phyloP scores from a whole-genome alignment of 306 rosid genomes.

The Erythrophleum fordii region DNA sequence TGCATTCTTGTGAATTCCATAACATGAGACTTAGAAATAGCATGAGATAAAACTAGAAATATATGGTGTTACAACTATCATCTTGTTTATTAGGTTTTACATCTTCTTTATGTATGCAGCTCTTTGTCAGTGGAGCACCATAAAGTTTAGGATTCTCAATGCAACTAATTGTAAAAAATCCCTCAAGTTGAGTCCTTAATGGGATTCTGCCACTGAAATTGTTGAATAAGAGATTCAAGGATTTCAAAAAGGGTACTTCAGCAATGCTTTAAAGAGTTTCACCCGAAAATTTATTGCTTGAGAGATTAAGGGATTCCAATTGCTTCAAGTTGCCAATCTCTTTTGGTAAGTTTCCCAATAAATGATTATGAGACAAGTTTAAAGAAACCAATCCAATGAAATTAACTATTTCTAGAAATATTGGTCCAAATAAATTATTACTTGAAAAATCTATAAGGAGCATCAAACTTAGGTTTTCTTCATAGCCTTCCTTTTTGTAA shows the following conservation, averaged over 20 bases:
- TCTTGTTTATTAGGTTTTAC: neutral
- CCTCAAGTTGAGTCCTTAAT: too few species aligned
- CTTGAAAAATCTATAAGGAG: neutral
- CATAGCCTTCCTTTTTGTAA: neutral
- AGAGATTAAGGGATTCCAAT: constrained; percentile 32
- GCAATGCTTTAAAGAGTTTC: constrained; percentile 25
- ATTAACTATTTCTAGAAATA: too few species aligned
- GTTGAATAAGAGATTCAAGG: neutral
- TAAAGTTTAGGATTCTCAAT: neutral
- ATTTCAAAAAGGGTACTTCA: neutral
- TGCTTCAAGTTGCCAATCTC: constrained; percentile 19
- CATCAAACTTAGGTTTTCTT: neutral
- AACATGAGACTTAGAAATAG: too few species aligned
- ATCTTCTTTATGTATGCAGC: neutral
- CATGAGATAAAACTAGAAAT: too few species aligned
- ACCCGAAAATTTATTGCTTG: constrained; percentile 29
- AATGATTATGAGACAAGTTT: constrained; percentile 15
- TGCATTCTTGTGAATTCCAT: too few species aligned
- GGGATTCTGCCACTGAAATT: too few species aligned
- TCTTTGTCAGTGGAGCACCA: neutral
- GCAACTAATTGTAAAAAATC: neutral
- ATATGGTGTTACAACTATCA: too few species aligned
- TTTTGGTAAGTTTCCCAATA: constrained; percentile 22
- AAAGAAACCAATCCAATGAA: neutral
- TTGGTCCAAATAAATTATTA: neutral